phyloP scores from a whole-genome alignment of 257 asterid genomes.

The Primulina eburnea region DNA sequence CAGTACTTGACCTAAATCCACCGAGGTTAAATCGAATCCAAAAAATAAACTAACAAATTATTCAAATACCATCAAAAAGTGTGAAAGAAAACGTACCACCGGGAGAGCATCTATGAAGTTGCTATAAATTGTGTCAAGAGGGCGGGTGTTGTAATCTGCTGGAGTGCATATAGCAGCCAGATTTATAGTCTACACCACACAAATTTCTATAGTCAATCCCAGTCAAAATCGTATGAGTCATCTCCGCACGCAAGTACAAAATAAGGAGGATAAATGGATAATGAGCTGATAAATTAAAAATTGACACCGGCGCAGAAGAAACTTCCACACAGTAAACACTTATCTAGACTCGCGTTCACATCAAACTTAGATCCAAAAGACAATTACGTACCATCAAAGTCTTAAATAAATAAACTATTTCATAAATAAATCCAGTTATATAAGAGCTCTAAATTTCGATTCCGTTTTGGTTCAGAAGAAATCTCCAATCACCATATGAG shows the following conservation, averaged over 20 bases:
- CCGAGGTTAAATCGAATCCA: conserved; percentile 19
- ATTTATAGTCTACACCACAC: conserved; percentile 55
- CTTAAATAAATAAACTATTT: conserved; percentile 19
- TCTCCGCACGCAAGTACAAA: neutral
- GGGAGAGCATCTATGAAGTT: conserved; percentile 91
- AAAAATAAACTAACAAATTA: neutral
- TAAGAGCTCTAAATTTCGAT: neutral
- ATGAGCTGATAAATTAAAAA: conserved; percentile 3
- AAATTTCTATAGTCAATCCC: conserved; percentile 19
- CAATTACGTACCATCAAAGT: conserved; percentile 22
- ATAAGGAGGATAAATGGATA: neutral
- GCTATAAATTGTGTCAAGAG: conserved; percentile 93
- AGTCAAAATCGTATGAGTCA: conserved; percentile 23
- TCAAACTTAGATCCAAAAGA: conserved; percentile 19
- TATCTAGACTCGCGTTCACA: conserved; percentile 5
- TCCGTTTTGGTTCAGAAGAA: conserved; percentile 21
- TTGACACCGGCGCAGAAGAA: neutral
- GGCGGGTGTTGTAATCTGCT: conserved; percentile 89
- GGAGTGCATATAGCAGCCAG: conserved; percentile 98
- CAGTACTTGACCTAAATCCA: conserved; percentile 76
- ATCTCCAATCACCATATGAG: conserved; percentile 2
- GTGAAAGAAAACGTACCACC: conserved; percentile 44
- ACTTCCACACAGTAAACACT: neutral
- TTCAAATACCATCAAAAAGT: neutral
- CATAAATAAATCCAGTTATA: conserved; percentile 15